A percentile compares a stretch with the other conserved stretches of the same genome.
phyloP scores from a whole-genome alignment of 2,329 filamentous ascomycete species.

The Aspergillus calidoustus region DNA sequence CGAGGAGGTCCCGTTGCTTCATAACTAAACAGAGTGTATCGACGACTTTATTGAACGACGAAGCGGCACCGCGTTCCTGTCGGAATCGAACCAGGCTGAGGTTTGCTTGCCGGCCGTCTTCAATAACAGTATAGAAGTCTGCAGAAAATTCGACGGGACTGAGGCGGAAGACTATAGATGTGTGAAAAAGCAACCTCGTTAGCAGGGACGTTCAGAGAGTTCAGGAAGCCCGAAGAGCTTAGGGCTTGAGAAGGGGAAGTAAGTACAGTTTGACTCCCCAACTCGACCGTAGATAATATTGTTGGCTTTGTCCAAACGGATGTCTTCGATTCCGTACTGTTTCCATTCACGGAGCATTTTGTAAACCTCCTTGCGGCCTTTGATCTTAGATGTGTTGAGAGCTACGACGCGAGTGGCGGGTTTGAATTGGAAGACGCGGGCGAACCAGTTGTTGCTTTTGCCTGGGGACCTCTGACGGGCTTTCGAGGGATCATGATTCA shows the following conservation, averaged over 20 bases:
- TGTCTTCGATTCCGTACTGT: constrained; percentile 77
- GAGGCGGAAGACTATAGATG: constrained; percentile 66
- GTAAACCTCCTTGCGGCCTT: constrained; percentile 76
- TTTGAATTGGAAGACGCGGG: constrained; percentile 86
- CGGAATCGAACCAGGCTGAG: constrained; percentile 84
- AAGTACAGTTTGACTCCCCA: constrained; percentile 76
- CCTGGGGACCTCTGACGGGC: constrained; percentile 21
- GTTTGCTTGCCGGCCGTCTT: constrained; percentile 76
- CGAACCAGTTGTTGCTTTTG: constrained; percentile 79
- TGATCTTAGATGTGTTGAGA: constrained; percentile 72
- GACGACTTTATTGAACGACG: constrained; percentile 82
- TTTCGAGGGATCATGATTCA: neutral
- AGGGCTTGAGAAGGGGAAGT: neutral
- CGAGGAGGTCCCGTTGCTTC: constrained; percentile 66
- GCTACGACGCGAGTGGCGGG: constrained; percentile 77
- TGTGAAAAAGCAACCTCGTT: constrained; percentile 38
- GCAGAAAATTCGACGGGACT: constrained; percentile 87
- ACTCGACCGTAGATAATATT: constrained; percentile 82
- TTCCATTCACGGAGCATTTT: constrained; percentile 79
- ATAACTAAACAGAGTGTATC: constrained; percentile 75
- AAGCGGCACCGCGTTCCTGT: constrained; percentile 88
- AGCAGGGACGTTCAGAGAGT: constrained; percentile 21
- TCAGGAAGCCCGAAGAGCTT: neutral
- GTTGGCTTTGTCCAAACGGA: constrained; percentile 76
- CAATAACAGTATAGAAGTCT: constrained; percentile 86